Percentiles rank a stretch among this genome's conserved stretches.
Conservation (phyloP, 768 basidiomycete genomes). For the Lactarius akahatsu region DNA sequence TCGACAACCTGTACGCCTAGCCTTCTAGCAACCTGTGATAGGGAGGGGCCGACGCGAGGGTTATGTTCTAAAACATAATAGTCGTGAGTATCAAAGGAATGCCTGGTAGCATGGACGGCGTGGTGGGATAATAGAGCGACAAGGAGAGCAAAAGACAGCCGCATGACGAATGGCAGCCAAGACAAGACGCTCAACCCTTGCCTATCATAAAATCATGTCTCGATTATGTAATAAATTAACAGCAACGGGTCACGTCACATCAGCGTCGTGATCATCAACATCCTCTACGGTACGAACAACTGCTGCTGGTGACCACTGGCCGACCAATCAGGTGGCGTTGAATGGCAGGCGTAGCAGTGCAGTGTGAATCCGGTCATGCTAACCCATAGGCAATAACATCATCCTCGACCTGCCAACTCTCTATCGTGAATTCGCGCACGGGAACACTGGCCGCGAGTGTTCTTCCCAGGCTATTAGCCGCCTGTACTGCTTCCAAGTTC, state of each 20-base stretch:
- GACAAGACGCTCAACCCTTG: neutral
- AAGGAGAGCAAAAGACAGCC: constrained; percentile 32
- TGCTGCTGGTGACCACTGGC: too few species aligned
- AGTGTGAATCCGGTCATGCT: neutral
- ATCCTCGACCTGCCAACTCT: constrained; percentile 25
- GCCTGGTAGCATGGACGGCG: constrained; percentile 41
- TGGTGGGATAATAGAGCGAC: constrained; percentile 35
- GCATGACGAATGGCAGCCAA: constrained; percentile 20
- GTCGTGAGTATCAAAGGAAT: constrained; percentile 60
- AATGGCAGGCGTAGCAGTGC: neutral
- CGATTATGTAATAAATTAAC: neutral
- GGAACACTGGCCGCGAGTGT: constrained; percentile 1
- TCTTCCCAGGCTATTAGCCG: constrained; percentile 15
- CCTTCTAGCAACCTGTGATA: constrained; percentile 54
- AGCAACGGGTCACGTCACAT: neutral
- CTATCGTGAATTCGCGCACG: constrained; percentile 22
- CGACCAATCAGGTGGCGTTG: too few species aligned
- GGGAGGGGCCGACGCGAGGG: constrained; percentile 51
- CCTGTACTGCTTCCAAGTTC: constrained; percentile 24
- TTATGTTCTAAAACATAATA: constrained; percentile 82
- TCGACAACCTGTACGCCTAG: constrained; percentile 87
- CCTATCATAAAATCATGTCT: neutral
- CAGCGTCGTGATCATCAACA: neutral
- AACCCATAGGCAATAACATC: constrained; percentile 18
- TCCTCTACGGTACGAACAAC: neutral